These are phyloP conservation scores for Euphorbia neoarborescens DNA, from an alignment of 441 rosid genomes.

Conservation along the genomic window DNA sequence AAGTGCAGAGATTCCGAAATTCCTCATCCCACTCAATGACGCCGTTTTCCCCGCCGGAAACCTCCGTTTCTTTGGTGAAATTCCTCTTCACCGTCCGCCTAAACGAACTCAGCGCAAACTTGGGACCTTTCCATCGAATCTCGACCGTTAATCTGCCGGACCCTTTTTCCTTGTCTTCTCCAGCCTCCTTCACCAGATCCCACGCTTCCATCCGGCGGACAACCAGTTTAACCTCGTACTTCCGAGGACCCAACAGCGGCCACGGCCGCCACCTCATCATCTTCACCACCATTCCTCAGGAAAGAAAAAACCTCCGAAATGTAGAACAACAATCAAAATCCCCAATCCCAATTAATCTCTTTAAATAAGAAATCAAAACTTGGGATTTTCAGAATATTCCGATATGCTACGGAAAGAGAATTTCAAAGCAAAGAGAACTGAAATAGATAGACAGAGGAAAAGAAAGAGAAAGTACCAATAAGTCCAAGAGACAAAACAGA, in stretches of 20 bases:
- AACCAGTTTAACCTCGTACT: conserved; percentile 61
- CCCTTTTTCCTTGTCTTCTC: conserved; percentile 13
- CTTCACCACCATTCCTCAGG: conserved; percentile 74
- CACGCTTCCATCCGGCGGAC: conserved; percentile 66
- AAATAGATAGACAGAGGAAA: conserved; percentile 3
- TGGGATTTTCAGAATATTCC: conserved; percentile 19
- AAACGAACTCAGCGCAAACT: conserved; percentile 61
- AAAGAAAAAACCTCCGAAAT: background rate
- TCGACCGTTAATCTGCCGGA: conserved; percentile 50
- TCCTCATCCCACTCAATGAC: conserved; percentile 72
- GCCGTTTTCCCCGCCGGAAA: conserved; percentile 24
- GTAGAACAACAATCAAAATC: background rate
- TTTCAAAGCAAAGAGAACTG: conserved; percentile 17
- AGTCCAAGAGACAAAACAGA: conserved; percentile 11
- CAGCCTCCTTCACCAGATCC: conserved; percentile 53
- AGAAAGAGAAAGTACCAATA: conserved; percentile 5
- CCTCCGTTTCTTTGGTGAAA: conserved; percentile 57
- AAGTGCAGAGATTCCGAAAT: conserved; percentile 59
- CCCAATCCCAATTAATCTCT: background rate
- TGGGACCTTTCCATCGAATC: conserved; percentile 94
- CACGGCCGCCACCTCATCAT: conserved; percentile 99
- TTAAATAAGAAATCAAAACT: background rate
- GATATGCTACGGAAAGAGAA: conserved; percentile 18
- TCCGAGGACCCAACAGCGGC: conserved; percentile 67
- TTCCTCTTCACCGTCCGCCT: conserved; percentile 78